Conservation (phyloP, 176 grass and related monocot species). For the Cymbopogon citratus region DNA sequence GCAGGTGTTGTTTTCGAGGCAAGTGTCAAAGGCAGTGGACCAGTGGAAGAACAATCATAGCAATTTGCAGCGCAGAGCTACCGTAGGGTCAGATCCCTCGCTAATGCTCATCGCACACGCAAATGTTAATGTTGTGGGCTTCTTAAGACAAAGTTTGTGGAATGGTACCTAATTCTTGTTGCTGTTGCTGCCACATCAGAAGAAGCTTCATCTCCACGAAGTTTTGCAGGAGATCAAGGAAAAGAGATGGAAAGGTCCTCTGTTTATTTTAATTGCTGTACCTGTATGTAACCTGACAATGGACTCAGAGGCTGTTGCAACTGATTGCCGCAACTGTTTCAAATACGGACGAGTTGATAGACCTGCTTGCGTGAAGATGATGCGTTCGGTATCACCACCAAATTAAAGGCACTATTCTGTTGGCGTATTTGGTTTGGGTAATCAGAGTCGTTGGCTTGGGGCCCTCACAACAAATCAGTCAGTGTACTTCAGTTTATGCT, state of each 20-base stretch:
- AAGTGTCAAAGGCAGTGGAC: neutral
- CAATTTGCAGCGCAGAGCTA: neutral
- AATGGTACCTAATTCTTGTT: conserved; percentile 14
- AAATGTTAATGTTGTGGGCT: conserved; percentile 7
- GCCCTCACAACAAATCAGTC: neutral
- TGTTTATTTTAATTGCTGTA: neutral
- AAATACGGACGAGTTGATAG: neutral
- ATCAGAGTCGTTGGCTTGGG: neutral
- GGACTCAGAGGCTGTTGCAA: neutral
- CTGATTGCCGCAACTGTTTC: neutral
- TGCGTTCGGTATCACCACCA: neutral
- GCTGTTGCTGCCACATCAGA: neutral
- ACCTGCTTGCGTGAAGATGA: neutral
- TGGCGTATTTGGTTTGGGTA: neutral
- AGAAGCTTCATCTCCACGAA: conserved; percentile 1
- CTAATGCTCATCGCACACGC: conserved; percentile 8
- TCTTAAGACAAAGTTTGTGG: conserved; percentile 4
- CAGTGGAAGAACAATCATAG: neutral
- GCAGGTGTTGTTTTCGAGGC: neutral
- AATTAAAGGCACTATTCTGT: neutral
- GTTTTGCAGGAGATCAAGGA: neutral
- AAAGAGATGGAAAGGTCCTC: neutral
- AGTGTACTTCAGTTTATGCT: neutral
- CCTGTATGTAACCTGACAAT: neutral
- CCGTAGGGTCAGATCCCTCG: neutral